Conservation (phyloP, 176 grass and related monocot genomes). For the Dactylis glomerata region DNA sequence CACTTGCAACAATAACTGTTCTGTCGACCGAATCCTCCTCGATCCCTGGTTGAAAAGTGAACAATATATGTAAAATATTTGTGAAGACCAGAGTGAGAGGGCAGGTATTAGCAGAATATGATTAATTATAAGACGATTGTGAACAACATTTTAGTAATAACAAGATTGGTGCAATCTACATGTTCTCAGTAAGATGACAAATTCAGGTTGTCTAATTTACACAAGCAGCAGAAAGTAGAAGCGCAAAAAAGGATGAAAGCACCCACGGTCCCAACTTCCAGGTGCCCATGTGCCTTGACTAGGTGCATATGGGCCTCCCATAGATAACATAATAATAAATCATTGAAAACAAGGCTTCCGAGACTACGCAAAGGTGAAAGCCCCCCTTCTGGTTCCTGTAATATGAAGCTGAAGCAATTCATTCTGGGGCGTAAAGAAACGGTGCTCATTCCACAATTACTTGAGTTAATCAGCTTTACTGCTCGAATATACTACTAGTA, state of each 20-base stretch:
- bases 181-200: conserved; percentile 21
- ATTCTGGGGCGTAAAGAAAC: neutral
- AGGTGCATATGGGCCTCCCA: neutral
- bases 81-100: neutral
- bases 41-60: conserved; percentile 29
- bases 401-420: neutral
- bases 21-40: neutral
- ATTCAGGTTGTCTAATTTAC: neutral
- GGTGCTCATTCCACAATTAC: neutral
- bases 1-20: conserved; percentile 29
- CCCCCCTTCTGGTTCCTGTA: neutral
- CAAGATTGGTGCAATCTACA: conserved; percentile 2
- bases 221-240: conserved; percentile 8
- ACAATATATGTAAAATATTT: neutral
- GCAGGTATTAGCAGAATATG: neutral
- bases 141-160: neutral
- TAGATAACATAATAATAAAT: neutral
- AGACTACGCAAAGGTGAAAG: neutral
- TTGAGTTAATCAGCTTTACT: neutral
- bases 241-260: conserved; percentile 6
- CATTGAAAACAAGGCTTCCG: neutral
- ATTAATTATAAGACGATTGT: neutral
- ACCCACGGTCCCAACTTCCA: conserved; percentile 3
- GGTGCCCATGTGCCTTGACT: conserved; percentile 6
- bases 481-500: neutral